Conservation (phyloP, 2,329 filamentous ascomycete species). For the Sporothrix brasiliensis region DNA sequence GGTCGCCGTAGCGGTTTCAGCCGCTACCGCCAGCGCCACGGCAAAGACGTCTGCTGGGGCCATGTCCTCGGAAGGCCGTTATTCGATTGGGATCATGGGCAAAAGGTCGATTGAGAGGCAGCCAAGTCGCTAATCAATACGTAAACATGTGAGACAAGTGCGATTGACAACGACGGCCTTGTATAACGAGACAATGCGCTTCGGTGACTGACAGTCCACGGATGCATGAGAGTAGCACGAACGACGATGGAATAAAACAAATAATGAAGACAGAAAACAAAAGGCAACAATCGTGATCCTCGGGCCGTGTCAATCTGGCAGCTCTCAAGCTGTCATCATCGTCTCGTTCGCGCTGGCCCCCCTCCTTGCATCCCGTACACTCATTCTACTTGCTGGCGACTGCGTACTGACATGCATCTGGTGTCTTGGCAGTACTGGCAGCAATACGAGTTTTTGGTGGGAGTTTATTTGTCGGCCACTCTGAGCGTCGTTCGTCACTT, state of each 20-base stretch:
- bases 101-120: neutral
- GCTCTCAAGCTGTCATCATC: neutral
- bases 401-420: neutral
- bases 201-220: neutral
- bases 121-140: neutral
- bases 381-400: neutral
- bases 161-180: no score
- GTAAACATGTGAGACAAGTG: no score
- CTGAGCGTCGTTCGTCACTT: no score
- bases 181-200: no score
- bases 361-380: constrained; percentile 9
- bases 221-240: neutral
- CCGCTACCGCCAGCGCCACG: constrained; percentile 11
- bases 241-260: neutral
- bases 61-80: neutral
- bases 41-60: constrained; percentile 4
- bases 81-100: neutral
- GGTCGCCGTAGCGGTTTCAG: neutral
- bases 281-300: constrained; percentile 5
- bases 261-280: neutral
- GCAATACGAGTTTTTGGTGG: constrained; percentile 22
- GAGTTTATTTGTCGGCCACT: neutral
- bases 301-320: constrained; percentile 2
- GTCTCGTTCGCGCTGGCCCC: neutral
- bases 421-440: constrained; percentile 4